A percentile compares a stretch with the other conserved stretches of the same genome.
phyloP scores from a whole-genome alignment of 768 basidiomycete genomes.

The Tricholoma sp. region DNA sequence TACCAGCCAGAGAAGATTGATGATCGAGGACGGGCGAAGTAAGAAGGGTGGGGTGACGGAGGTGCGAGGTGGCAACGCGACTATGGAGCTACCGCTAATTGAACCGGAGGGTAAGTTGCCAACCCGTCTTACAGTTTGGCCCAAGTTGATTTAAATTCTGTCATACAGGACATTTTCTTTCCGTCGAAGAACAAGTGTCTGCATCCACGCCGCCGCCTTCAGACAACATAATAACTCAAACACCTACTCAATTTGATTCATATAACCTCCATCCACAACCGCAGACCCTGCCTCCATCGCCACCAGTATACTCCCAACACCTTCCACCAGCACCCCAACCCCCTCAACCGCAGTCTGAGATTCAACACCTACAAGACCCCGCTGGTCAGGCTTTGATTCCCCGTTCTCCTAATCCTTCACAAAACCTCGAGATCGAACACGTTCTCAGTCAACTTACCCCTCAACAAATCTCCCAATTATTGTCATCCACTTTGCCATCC shows the following conservation, averaged over 20 bases:
- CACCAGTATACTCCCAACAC: too few species aligned
- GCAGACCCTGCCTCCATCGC: too few species aligned
- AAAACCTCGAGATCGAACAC: conserved; percentile 43
- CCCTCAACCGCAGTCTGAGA: conserved; percentile 2
- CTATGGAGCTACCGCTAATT: conserved; percentile 8
- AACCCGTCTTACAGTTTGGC: conserved; percentile 4
- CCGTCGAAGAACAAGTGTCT: too few species aligned
- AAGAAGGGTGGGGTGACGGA: conserved; percentile 25
- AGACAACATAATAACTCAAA: too few species aligned
- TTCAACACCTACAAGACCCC: conserved; percentile 6
- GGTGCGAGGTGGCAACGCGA: conserved; percentile 25
- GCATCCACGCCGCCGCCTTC: too few species aligned
- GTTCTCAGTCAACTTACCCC: conserved; percentile 52
- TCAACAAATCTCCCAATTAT: conserved; percentile 52
- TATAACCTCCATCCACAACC: too few species aligned
- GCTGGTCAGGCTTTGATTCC: conserved; percentile 21
- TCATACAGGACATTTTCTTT: conserved; percentile 20
- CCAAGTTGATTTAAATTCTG: conserved; percentile 6
- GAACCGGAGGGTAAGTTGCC: conserved; percentile 7
- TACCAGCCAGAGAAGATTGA: conserved; percentile 47
- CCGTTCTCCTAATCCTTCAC: conserved; percentile 14
- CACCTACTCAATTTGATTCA: too few species aligned
- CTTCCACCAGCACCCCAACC: too few species aligned
- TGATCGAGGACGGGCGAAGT: conserved; percentile 58
- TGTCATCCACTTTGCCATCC: conserved; percentile 39